phyloP scores from a whole-genome alignment of 495 filamentous ascomycete genomes.

The Tuber microsphaerosporum region DNA sequence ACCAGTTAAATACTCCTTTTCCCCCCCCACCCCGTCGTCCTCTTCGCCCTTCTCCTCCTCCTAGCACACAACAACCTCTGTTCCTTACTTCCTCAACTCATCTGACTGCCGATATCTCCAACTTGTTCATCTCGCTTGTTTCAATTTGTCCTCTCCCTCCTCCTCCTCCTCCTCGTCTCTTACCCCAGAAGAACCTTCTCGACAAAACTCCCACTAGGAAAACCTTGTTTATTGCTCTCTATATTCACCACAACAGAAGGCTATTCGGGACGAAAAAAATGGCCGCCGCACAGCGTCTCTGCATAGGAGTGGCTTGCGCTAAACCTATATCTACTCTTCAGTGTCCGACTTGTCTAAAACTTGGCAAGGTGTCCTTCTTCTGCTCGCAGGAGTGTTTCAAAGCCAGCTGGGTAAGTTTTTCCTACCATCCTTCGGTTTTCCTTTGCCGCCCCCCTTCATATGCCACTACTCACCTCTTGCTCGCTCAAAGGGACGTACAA shows the following conservation, averaged over 20 bases:
- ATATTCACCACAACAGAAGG: neutral
- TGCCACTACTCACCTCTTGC: neutral
- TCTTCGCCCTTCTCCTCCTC: neutral
- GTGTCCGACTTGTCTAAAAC: slow-evolving; percentile 88
- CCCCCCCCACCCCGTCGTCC: neutral
- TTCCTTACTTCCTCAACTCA: neutral
- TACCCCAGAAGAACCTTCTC: neutral
- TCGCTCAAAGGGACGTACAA: neutral
- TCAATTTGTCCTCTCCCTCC: neutral
- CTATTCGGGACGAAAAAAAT: slow-evolving; percentile 4
- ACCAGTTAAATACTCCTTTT: neutral
- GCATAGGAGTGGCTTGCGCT: slow-evolving; percentile 68
- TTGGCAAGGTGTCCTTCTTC: slow-evolving; percentile 87
- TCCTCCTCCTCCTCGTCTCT: neutral
- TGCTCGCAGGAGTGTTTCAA: slow-evolving; percentile 99
- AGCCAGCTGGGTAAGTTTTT: slow-evolving; percentile 76
- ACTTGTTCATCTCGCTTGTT: neutral
- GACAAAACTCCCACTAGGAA: neutral
- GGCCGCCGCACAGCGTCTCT: slow-evolving; percentile 55
- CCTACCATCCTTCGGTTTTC: neutral
- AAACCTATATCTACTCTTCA: slow-evolving; percentile 79
- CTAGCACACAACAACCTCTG: neutral
- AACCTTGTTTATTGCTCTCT: neutral
- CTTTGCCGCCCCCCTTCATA: neutral
- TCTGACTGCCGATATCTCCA: neutral